Evolutionary conservation across 2,329 filamentous ascomycete genomes (phyloP), one percentile per base, ranked within the genome.

Genomic region (Westerdykella sp.): DNA sequence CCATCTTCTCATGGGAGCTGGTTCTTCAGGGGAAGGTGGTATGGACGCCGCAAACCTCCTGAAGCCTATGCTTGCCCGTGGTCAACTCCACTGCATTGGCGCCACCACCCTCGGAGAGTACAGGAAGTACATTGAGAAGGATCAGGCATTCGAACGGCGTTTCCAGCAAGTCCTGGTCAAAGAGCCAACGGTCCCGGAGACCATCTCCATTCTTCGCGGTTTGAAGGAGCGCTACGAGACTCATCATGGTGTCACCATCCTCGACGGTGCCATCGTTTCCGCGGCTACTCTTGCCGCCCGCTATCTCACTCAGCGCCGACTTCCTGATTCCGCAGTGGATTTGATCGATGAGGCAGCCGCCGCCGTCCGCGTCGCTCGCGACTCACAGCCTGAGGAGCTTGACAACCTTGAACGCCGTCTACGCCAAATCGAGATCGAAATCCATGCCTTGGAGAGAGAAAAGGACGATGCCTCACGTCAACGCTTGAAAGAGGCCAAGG

Each of bases 161-260:
- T 98, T 98, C 78, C 93, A 98, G 68, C 93, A 98, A 69, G 93
- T 98, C 32, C 70, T 98, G 36, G 91, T 97, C 66, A 96, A 96
- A 72, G 93, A 98, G 65, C 93, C 93, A 2, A 77, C 81, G 5
- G 83, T 97, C 39, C 69, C 80, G 1, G 93, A 98, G 71, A 97
- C 93, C 12, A 81, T 98, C 50, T 98, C 93, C 16, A 98, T 98
- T 60, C 83, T 98, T n/a, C 87, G 93, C 76, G 93, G 93, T 63
- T 74, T 98, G 50, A 98, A 97, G 74, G 91, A 97, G 67, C 88
- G 89, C 66, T 98, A 97, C 70, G 93, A 98, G 71, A 87, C 95
- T 39, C 93, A 98, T 69, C 93, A 98, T 67, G 90, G 91, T 76
- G 93, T 98, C 59, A 97, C 83, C 53, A 98, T 98, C 54, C 82